Percentiles rank a stretch among this genome's conserved stretches.
Evolutionary conservation across 495 filamentous ascomycete species (phyloP).

Genomic region (Lophiostoma macrostomum): DNA sequence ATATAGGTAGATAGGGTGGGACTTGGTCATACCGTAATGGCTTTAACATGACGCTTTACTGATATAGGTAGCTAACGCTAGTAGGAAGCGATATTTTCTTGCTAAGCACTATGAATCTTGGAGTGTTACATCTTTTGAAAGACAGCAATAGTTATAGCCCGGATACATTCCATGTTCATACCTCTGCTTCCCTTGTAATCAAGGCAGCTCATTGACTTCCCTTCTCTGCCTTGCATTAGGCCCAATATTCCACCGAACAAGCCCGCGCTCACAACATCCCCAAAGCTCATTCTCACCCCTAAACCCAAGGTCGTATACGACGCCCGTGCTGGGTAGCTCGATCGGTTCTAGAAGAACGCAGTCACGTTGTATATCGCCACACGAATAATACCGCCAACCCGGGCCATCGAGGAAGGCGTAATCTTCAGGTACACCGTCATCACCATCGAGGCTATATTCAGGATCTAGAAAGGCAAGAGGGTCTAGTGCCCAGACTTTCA

Average conservation of each 20-base stretch:
- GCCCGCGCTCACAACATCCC: conserved; percentile 20
- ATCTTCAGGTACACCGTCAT: conserved; percentile 18
- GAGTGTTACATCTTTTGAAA: too few relatives aligned
- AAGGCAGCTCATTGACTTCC: too few relatives aligned
- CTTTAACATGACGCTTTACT: too few relatives aligned
- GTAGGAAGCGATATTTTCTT: too few relatives aligned
- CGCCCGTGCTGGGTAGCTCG: conserved; percentile 11
- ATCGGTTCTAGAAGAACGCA: conserved; percentile 23
- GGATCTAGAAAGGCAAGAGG: conserved; percentile 23
- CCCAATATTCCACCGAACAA: conserved; percentile 22
- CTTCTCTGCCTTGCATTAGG: conserved; percentile 7
- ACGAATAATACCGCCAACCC: conserved; percentile 21
- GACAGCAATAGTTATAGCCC: too few relatives aligned
- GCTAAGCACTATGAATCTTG: too few relatives aligned
- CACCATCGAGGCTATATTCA: background rate
- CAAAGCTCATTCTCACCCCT: conserved; percentile 25
- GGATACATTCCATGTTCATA: too few relatives aligned
- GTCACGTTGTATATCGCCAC: background rate
- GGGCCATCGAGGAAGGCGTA: conserved; percentile 23
- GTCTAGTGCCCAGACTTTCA: conserved; percentile 22
- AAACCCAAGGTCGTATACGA: conserved; percentile 18
- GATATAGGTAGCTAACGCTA: too few relatives aligned
- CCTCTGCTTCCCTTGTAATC: too few relatives aligned
- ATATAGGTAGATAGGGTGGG: too few relatives aligned
- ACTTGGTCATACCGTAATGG: too few relatives aligned